These are phyloP conservation scores for Boeremia lycopersici DNA, from an alignment of 2,329 filamentous ascomycete genomes.

Conservation along the genomic window DNA sequence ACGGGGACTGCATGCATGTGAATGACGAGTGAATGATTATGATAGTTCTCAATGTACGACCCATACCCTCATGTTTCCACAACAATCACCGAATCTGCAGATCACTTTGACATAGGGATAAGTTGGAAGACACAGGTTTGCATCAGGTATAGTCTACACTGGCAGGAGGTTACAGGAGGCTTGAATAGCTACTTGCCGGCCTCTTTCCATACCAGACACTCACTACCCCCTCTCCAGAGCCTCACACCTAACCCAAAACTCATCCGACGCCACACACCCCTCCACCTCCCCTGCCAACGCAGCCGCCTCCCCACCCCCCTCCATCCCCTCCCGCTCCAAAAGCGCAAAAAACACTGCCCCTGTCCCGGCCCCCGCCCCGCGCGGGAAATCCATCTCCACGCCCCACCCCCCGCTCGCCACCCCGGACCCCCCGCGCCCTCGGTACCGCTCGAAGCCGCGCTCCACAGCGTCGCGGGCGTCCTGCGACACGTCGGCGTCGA, in stretches of 20 bases:
- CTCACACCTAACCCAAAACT: neutral
- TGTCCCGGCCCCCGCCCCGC: neutral
- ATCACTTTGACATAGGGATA: too few species aligned
- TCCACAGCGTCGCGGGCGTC: neutral
- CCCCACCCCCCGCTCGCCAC: conserved; percentile 12
- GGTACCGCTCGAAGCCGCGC: too few species aligned
- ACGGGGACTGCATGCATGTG: neutral
- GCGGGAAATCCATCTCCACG: conserved; percentile 14
- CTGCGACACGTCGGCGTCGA: neutral
- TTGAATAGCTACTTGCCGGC: too few species aligned
- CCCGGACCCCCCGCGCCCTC: too few species aligned
- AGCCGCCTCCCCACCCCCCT: neutral
- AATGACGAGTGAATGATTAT: neutral
- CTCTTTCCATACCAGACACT: neutral
- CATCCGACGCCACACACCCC: neutral
- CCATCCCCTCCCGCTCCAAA: conserved; percentile 1
- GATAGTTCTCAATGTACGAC: too few species aligned
- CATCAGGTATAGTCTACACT: too few species aligned
- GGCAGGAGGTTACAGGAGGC: too few species aligned
- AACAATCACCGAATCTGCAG: too few species aligned
- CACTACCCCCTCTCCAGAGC: neutral
- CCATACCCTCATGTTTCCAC: too few species aligned
- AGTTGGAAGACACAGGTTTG: too few species aligned
- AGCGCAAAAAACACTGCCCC: conserved; percentile 4
- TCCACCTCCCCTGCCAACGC: neutral